A percentile compares a stretch with the other conserved stretches of the same genome.
These are phyloP conservation scores for Fomitopsis serialis DNA, from an alignment of 768 basidiomycete genomes.

Conservation along the genomic window DNA sequence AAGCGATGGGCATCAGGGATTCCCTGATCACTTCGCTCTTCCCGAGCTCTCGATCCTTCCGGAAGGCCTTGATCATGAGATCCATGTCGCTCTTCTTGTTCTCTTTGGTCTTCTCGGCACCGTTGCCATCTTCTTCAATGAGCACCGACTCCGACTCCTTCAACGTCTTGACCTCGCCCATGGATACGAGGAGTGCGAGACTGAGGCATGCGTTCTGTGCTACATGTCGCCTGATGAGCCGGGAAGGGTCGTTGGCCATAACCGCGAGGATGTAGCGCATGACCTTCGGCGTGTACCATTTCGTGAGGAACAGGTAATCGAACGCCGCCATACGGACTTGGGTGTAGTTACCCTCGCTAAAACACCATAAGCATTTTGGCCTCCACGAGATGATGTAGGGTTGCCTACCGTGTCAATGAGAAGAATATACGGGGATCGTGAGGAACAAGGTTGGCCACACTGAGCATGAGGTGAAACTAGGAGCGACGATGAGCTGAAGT, in stretches of 20 bases:
- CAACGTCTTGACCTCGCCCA: constrained; percentile 84
- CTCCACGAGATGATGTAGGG: not conserved
- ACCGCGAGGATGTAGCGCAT: constrained; percentile 87
- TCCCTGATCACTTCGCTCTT: constrained; percentile 77
- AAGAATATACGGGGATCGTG: constrained; percentile 77
- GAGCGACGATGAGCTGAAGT: constrained; percentile 5
- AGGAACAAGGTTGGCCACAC: constrained; percentile 70
- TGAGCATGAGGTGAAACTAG: constrained; percentile 78
- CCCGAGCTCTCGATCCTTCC: constrained; percentile 83
- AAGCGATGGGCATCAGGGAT: constrained; percentile 72
- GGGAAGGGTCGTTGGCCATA: constrained; percentile 81
- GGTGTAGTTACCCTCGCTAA: constrained; percentile 88
- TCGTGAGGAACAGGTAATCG: constrained; percentile 85
- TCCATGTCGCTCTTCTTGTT: constrained; percentile 81
- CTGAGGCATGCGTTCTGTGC: constrained; percentile 83
- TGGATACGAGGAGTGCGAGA: constrained; percentile 75
- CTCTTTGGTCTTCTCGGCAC: constrained; percentile 65
- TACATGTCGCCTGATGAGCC: constrained; percentile 79
- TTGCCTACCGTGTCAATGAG: constrained; percentile 75
- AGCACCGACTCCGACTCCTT: constrained; percentile 76
- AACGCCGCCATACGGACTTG: constrained; percentile 92
- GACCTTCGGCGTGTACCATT: constrained; percentile 81
- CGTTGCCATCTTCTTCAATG: constrained; percentile 82
- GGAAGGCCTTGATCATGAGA: constrained; percentile 76
- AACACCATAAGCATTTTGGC: not conserved